These are phyloP conservation scores for Tricholoma matsutake DNA, from an alignment of 768 basidiomycete genomes.

Conservation along the genomic window DNA sequence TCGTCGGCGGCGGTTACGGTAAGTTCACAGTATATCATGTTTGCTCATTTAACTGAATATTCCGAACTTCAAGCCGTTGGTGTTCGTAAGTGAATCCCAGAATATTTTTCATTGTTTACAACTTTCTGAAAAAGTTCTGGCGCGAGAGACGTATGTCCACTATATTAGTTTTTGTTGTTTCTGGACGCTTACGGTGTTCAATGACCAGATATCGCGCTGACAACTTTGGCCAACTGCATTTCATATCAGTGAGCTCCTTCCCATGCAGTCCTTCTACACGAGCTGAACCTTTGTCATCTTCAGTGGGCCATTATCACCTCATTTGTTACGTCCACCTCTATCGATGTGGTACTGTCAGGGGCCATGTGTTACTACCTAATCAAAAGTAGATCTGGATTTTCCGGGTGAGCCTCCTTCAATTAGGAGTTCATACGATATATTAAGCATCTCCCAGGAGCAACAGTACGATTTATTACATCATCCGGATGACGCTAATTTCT, in stretches of 20 bases:
- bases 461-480: slow-evolving; percentile 14
- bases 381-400: slow-evolving; percentile 18
- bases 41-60: not conserved
- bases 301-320: slow-evolving; percentile 26
- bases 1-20: slow-evolving; percentile 20
- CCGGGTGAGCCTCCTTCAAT: slow-evolving; percentile 8
- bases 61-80: slow-evolving; percentile 13
- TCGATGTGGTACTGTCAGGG: slow-evolving; percentile 23
- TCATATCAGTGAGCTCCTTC: slow-evolving; percentile 13
- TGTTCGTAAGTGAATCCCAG: slow-evolving; percentile 9
- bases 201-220: slow-evolving; percentile 9
- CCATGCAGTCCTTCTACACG: not conserved
- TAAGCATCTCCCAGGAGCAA: slow-evolving; percentile 13
- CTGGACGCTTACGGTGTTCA: not conserved
- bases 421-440: not conserved
- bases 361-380: slow-evolving; percentile 25
- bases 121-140: slow-evolving; percentile 11
- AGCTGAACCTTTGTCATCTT: not conserved
- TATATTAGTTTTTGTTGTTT: not conserved
- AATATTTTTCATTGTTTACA: not conserved
- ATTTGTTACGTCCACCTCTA: slow-evolving; percentile 18
- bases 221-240: slow-evolving; percentile 11
- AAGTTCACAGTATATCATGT: not conserved
- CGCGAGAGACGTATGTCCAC: slow-evolving; percentile 17
- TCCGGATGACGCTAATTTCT: slow-evolving; percentile 19